phyloP scores from a whole-genome alignment of 1,139 yeast species.

The Geotrichum aggregatum region DNA sequence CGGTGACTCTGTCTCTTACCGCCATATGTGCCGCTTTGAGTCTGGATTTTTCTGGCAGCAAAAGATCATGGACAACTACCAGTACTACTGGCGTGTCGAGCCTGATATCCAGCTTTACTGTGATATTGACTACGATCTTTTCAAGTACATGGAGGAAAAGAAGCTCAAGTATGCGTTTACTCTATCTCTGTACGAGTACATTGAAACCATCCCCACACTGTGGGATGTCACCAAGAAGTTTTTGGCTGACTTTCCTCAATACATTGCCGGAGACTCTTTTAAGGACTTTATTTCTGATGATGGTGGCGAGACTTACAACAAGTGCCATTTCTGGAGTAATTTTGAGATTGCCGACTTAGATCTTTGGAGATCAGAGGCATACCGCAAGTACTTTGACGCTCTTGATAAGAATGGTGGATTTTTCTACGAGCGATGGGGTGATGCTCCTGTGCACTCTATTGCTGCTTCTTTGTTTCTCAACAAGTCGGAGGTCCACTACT shows the following conservation, averaged over 20 bases:
- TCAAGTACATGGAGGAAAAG: constrained; percentile 77
- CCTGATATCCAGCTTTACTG: constrained; percentile 80
- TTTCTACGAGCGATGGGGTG: constrained; percentile 95
- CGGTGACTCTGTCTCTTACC: constrained; percentile 63
- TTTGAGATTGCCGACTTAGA: constrained; percentile 79
- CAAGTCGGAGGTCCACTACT: constrained; percentile 65
- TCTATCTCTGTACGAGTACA: constrained; percentile 78
- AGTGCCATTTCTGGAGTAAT: constrained; percentile 92
- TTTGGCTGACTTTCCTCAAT: constrained; percentile 60
- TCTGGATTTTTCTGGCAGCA: constrained; percentile 90
- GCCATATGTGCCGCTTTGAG: constrained; percentile 92
- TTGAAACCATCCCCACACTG: constrained; percentile 71
- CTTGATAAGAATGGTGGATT: constrained; percentile 80
- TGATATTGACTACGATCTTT: constrained; percentile 78
- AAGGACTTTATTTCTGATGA: constrained; percentile 68
- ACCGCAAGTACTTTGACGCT: constrained; percentile 61
- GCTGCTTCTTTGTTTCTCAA: constrained; percentile 68
- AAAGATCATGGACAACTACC: constrained; percentile 64
- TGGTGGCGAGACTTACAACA: constrained; percentile 62
- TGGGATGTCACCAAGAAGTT: constrained; percentile 76
- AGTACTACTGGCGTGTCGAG: constrained; percentile 95
- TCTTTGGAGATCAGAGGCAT: constrained; percentile 68
- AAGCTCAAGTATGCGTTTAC: constrained; percentile 74
- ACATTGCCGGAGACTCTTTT: constrained; percentile 52
- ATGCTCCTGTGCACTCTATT: constrained; percentile 86